These are phyloP conservation scores for Plasmodium knowlesi DNA, from an alignment of 169 alveolate genomes.

Conservation along the genomic window DNA sequence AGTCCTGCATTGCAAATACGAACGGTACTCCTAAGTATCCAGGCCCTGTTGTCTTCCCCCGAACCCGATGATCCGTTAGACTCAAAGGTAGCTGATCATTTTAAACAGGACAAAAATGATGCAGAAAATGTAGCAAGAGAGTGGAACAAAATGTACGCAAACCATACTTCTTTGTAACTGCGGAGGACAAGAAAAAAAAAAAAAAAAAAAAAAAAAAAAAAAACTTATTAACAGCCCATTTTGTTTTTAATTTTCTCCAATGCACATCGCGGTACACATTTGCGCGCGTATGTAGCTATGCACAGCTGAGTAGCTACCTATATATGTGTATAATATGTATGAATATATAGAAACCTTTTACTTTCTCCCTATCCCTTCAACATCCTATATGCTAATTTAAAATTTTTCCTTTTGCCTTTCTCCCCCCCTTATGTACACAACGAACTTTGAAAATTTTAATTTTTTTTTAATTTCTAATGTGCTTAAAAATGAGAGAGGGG, in stretches of 20 bases:
- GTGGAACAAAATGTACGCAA: slow-evolving; percentile 92
- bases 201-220: slow-evolving; percentile 22
- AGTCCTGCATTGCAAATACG: slow-evolving; percentile 99
- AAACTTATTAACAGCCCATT: neutral
- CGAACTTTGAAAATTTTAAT: neutral
- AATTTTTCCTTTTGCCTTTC: neutral
- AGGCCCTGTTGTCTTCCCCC: slow-evolving; percentile 98
- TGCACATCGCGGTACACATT: neutral
- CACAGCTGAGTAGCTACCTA: neutral
- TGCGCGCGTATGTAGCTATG: neutral
- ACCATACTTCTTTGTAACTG: slow-evolving; percentile 54
- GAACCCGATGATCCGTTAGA: slow-evolving; percentile 99
- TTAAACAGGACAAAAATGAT: slow-evolving; percentile 92
- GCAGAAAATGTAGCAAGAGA: slow-evolving; percentile 94
- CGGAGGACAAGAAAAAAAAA: neutral
- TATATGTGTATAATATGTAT: neutral
- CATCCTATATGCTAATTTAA: neutral
- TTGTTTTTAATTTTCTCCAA: neutral
- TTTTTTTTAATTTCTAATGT: neutral
- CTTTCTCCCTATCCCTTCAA: neutral
- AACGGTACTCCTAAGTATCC: slow-evolving; percentile 96
- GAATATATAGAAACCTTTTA: neutral
- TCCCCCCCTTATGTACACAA: neutral
- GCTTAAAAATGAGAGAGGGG: neutral
- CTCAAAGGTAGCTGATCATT: slow-evolving; percentile 96